phyloP scores from a whole-genome alignment of 106 monocot genomes.

The Allium cepa region DNA sequence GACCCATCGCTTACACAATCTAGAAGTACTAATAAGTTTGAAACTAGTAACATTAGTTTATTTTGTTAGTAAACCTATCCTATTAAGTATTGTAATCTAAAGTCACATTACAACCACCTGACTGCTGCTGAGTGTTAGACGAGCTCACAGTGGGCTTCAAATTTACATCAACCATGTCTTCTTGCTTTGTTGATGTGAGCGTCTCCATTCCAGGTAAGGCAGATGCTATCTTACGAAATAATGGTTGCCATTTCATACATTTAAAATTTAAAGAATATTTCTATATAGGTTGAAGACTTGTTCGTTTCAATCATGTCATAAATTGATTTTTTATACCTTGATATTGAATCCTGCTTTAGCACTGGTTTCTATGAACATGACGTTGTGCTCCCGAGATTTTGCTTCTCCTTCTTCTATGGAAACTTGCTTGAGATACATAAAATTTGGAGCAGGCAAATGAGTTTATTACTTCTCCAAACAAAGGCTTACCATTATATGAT shows the following conservation, averaged over 20 bases:
- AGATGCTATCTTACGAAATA: conserved; percentile 49
- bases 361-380: conserved; percentile 44
- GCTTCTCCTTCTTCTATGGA: conserved; percentile 41
- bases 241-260: conserved; percentile 21
- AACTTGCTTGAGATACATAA: conserved; percentile 19
- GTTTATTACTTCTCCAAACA: too few species aligned
- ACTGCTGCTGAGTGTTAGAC: conserved; percentile 19
- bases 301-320: too few species aligned
- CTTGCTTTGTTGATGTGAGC: conserved; percentile 30
- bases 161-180: conserved; percentile 53
- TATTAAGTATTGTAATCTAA: too few species aligned
- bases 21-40: too few species aligned
- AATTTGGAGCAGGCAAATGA: too few species aligned
- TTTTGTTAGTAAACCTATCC: too few species aligned
- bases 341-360: conserved; percentile 48
- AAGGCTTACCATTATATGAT: too few species aligned
- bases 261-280: too few species aligned
- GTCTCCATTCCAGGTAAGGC: conserved; percentile 45
- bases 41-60: too few species aligned
- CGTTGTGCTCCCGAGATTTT: conserved; percentile 26
- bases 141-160: conserved; percentile 32
- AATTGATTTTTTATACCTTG: conserved; percentile 8
- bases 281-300: too few species aligned
- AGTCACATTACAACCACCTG: conserved; percentile 35
- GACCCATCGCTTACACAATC: too few species aligned